phyloP scores from a whole-genome alignment of 768 basidiomycete genomes.

The Holtermanniella nyarrowii region DNA sequence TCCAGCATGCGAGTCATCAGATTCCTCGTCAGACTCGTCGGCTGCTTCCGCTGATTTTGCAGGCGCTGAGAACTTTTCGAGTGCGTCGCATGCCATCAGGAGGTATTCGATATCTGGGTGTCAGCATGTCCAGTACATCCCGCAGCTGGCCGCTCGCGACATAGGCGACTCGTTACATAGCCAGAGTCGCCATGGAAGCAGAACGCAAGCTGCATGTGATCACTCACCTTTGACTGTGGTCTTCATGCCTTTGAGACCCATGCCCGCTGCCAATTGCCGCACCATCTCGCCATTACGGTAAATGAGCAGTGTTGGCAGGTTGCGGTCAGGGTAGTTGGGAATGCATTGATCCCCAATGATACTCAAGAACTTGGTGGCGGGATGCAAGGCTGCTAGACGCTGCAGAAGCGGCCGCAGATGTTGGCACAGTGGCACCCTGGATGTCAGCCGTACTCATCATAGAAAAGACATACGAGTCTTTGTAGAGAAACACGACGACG shows the following conservation, averaged over 20 bases:
- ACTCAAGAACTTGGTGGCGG: slow-evolving; percentile 88
- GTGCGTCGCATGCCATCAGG: slow-evolving; percentile 52
- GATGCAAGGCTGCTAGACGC: slow-evolving; percentile 66
- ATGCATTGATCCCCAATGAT: slow-evolving; percentile 94
- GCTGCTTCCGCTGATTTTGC: slow-evolving; percentile 34
- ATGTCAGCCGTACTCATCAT: background rate
- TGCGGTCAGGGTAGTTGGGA: slow-evolving; percentile 82
- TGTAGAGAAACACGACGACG: slow-evolving; percentile 88
- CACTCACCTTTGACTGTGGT: slow-evolving; percentile 62
- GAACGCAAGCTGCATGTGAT: no score
- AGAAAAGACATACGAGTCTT: slow-evolving; percentile 65
- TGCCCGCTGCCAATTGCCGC: slow-evolving; percentile 70
- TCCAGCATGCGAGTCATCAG: slow-evolving; percentile 33
- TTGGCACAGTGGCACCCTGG: slow-evolving; percentile 69
- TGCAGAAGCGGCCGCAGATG: slow-evolving; percentile 60
- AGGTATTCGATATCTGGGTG: slow-evolving; percentile 33
- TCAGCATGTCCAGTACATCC: slow-evolving; percentile 39
- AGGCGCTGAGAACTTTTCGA: slow-evolving; percentile 47
- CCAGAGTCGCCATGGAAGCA: background rate
- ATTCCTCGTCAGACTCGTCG: slow-evolving; percentile 43
- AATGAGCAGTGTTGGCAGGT: slow-evolving; percentile 81
- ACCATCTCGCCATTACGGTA: slow-evolving; percentile 87
- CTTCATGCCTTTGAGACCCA: slow-evolving; percentile 46
- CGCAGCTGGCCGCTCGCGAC: background rate
- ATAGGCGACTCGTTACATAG: background rate